These are phyloP conservation scores for Magnusiomyces ingens DNA, from an alignment of 1,139 yeast genomes.

Conservation along the genomic window DNA sequence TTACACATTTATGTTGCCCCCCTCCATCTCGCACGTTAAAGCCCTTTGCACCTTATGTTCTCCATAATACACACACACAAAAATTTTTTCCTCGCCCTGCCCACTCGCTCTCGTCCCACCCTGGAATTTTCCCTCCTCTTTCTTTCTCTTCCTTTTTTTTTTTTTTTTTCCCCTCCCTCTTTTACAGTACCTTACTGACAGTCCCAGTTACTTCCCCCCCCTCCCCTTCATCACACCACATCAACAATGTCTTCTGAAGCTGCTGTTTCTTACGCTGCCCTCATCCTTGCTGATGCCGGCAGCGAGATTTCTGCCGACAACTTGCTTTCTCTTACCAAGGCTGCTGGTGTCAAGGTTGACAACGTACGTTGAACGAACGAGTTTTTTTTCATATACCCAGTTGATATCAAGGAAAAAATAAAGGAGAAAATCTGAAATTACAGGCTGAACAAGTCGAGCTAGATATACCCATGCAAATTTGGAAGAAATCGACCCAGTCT, in stretches of 20 bases:
- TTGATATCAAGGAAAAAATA: too few relatives aligned
- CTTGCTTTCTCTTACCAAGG: constrained; percentile 72
- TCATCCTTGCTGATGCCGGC: constrained; percentile 94
- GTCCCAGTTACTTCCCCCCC: background rate
- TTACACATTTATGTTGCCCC: background rate
- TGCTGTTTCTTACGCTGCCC: constrained; percentile 60
- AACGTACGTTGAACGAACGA: constrained; percentile 37
- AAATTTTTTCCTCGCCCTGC: background rate
- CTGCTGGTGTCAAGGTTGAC: constrained; percentile 85
- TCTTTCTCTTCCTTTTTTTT: background rate
- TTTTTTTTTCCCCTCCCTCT: background rate
- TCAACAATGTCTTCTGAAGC: constrained; percentile 32
- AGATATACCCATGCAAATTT: constrained; percentile 31
- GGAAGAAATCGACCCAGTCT: too few relatives aligned
- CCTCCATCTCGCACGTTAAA: background rate
- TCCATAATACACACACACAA: background rate
- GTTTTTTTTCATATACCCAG: background rate
- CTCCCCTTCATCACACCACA: constrained; percentile 8
- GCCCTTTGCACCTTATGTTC: background rate
- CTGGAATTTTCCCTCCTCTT: background rate
- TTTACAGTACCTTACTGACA: background rate
- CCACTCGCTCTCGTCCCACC: background rate
- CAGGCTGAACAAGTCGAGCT: too few relatives aligned
- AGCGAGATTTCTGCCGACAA: constrained; percentile 87
- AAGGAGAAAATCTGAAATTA: too few relatives aligned